phyloP scores from a whole-genome alignment of 441 rosid genomes.

The Populus tomentosa region DNA sequence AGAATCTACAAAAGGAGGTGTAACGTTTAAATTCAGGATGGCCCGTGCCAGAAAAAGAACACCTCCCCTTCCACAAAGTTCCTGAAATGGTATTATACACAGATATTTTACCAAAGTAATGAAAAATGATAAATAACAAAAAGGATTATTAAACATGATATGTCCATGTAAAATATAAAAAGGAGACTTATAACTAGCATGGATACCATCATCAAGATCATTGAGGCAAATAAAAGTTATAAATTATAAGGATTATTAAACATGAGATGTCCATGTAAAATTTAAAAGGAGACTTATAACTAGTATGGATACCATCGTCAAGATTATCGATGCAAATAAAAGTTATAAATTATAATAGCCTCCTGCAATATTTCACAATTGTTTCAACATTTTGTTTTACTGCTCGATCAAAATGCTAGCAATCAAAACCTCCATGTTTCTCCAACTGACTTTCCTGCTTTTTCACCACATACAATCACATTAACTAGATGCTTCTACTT shows the following conservation, averaged over 20 bases:
- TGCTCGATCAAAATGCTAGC: background rate
- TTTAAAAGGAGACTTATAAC: background rate
- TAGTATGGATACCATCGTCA: background rate
- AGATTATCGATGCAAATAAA: background rate
- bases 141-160: background rate
- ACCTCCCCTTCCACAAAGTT: constrained; percentile 86
- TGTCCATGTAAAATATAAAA: background rate
- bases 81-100: constrained; percentile 43
- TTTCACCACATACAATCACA: background rate
- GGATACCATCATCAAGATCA: background rate
- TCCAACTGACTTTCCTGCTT: background rate
- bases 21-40: constrained; percentile 50
- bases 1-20: constrained; percentile 45
- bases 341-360: background rate
- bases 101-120: constrained; percentile 10
- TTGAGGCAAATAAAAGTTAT: background rate
- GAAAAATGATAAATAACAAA: background rate
- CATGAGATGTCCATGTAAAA: background rate
- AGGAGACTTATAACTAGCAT: background rate
- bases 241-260: background rate
- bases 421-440: background rate
- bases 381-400: background rate
- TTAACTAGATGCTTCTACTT: background rate
- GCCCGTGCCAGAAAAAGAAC: constrained; percentile 73
- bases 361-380: background rate